A percentile compares a stretch with the other conserved stretches of the same genome.
Evolutionary conservation across 345 rosid genomes (phyloP).

Genomic region (Microcos paniculata): DNA sequence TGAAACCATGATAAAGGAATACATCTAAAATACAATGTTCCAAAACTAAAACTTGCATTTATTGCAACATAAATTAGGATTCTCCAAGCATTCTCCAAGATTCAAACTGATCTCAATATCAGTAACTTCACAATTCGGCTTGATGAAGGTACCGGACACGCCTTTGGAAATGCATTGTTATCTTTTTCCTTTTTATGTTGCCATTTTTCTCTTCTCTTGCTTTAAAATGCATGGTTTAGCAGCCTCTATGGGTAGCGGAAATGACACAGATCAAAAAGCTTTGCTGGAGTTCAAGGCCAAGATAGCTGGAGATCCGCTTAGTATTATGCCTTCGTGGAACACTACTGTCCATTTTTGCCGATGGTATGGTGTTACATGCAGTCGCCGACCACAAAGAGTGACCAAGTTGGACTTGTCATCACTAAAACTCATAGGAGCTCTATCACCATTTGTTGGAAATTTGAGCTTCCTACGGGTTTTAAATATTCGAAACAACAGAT

Average conservation of each 20-base stretch:
- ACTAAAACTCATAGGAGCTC: constrained; percentile 5
- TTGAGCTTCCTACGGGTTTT: constrained; percentile 6
- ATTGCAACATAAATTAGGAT: no score
- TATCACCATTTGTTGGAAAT: constrained; percentile 14
- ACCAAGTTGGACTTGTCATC: constrained; percentile 9
- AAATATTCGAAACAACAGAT: constrained; percentile 10
- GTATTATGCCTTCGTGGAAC: constrained; percentile 26
- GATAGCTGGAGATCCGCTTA: neutral
- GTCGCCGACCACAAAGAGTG: neutral
- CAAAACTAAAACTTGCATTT: no score
- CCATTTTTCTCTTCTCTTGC: no score
- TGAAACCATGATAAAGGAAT: no score
- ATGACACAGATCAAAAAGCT: constrained; percentile 10
- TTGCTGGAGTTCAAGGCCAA: constrained; percentile 4
- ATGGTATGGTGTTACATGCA: constrained; percentile 31
- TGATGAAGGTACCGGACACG: no score
- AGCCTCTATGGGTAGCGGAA: neutral
- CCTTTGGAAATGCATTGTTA: no score
- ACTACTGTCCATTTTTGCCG: constrained; percentile 17
- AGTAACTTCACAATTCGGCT: no score
- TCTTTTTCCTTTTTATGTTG: no score
- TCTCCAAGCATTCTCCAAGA: no score
- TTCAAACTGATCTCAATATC: no score
- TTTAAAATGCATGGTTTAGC: no score
- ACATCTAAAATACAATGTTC: no score